These are phyloP conservation scores for Termitomyces sp. DNA, from an alignment of 768 basidiomycete species.

Conservation along the genomic window DNA sequence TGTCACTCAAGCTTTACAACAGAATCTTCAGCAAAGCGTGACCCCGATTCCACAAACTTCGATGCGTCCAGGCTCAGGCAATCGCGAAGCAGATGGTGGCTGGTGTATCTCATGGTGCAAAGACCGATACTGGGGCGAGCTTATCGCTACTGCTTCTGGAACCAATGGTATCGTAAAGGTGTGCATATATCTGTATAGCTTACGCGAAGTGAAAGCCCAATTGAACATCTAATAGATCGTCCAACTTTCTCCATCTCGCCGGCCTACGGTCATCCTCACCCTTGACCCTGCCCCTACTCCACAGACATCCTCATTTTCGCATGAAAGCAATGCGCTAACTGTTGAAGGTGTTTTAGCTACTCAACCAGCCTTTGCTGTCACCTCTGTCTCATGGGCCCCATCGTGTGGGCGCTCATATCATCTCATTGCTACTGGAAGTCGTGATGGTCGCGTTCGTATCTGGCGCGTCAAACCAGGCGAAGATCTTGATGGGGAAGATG, in stretches of 20 bases:
- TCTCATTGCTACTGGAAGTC: slow-evolving; percentile 83
- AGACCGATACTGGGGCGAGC: slow-evolving; percentile 92
- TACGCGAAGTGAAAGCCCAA: background rate
- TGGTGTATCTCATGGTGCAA: slow-evolving; percentile 97
- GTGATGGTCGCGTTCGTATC: slow-evolving; percentile 86
- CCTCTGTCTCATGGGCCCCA: slow-evolving; percentile 89
- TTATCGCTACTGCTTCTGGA: slow-evolving; percentile 76
- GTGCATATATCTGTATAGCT: slow-evolving; percentile 6
- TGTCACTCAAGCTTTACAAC: slow-evolving; percentile 61
- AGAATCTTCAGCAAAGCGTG: slow-evolving; percentile 32
- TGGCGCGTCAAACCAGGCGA: slow-evolving; percentile 75
- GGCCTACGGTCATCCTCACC: slow-evolving; percentile 58
- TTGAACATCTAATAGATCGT: slow-evolving; percentile 47
- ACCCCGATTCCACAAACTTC: slow-evolving; percentile 10
- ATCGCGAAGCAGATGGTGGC: slow-evolving; percentile 82
- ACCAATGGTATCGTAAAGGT: slow-evolving; percentile 75
- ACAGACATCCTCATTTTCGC: slow-evolving; percentile 4
- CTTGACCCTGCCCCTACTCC: slow-evolving; percentile 45
- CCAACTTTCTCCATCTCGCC: slow-evolving; percentile 62
- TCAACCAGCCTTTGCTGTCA: slow-evolving; percentile 57
- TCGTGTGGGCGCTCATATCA: slow-evolving; percentile 93
- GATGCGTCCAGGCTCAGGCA: slow-evolving; percentile 36
- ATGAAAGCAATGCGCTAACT: slow-evolving; percentile 17
- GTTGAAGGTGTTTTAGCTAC: slow-evolving; percentile 24
- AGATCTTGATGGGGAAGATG: slow-evolving; percentile 32